phyloP scores from a whole-genome alignment of 1,284 basidiomycete genomes.

The Ganoderma multipileum region DNA sequence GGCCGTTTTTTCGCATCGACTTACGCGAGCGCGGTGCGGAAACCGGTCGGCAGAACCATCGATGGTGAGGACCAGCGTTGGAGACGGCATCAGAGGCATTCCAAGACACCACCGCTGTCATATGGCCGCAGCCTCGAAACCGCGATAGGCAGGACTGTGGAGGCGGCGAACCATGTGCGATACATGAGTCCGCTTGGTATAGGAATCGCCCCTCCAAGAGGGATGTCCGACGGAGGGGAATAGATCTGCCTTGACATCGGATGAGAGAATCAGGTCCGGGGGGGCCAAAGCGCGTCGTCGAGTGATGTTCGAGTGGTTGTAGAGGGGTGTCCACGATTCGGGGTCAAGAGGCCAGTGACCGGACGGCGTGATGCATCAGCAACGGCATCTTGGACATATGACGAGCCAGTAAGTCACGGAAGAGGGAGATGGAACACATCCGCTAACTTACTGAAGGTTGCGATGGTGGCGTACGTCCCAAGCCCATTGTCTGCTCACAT shows the following conservation, averaged over 20 bases:
- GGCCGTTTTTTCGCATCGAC: slow-evolving; percentile 4
- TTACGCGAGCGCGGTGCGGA: slow-evolving; percentile 11
- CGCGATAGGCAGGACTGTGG: slow-evolving; percentile 7
- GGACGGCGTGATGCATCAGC: slow-evolving; percentile 3
- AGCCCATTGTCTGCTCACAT: not conserved
- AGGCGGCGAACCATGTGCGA: slow-evolving; percentile 11
- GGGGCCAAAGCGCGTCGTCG: slow-evolving; percentile 1
- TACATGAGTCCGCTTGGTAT: slow-evolving; percentile 8
- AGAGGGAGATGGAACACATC: not conserved
- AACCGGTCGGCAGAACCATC: slow-evolving; percentile 11
- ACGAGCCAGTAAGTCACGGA: not conserved
- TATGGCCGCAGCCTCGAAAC: slow-evolving; percentile 2
- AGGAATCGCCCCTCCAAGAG: slow-evolving; percentile 1
- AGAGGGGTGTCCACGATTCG: slow-evolving; percentile 7
- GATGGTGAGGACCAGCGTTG: slow-evolving; percentile 12
- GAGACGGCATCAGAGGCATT: slow-evolving; percentile 9
- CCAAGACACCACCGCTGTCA: slow-evolving; percentile 7
- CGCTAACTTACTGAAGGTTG: slow-evolving; percentile 1
- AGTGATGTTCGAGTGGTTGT: slow-evolving; percentile 2
- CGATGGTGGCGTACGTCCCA: not conserved
- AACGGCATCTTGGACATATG: slow-evolving; percentile 8
- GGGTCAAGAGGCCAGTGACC: slow-evolving; percentile 1
- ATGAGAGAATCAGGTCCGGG: slow-evolving; percentile 9
- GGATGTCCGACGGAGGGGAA: not conserved
- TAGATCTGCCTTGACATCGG: slow-evolving; percentile 8